Percentiles rank a stretch among this genome's conserved stretches.
Conservation (phyloP, 2,329 filamentous ascomycete species). For the Talaromyces sp. region DNA sequence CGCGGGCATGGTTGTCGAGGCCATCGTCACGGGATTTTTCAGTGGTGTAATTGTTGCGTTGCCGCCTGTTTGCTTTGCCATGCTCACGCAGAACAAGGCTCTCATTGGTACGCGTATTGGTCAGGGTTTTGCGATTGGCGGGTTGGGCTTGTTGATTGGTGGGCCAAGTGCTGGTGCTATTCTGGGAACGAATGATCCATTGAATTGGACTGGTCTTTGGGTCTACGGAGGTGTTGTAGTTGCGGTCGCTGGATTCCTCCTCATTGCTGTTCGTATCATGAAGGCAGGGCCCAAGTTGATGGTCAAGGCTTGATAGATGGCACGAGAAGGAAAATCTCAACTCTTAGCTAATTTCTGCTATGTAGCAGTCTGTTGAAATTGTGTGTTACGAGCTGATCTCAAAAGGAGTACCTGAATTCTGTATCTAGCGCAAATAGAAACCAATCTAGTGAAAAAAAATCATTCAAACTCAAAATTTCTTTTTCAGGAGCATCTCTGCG, state of each 20-base stretch:
- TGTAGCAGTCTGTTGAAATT: too few species aligned
- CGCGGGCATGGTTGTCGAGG: constrained; percentile 22
- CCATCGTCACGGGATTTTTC: constrained; percentile 36
- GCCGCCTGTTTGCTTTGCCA: constrained; percentile 21
- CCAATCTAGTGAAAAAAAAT: too few species aligned
- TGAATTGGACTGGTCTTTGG: constrained; percentile 34
- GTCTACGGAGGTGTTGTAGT: constrained; percentile 19
- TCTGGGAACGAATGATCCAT: constrained; percentile 22
- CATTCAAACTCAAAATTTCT: too few species aligned
- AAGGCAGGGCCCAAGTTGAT: constrained; percentile 1
- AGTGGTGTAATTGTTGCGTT: constrained; percentile 36
- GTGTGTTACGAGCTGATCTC: too few species aligned
- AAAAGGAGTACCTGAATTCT: too few species aligned
- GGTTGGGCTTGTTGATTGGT: constrained; percentile 43
- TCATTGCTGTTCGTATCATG: constrained; percentile 3
- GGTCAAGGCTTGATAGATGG: constrained; percentile 2
- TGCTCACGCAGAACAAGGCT: constrained; percentile 33
- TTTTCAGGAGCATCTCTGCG: too few species aligned
- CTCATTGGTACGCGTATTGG: constrained; percentile 52
- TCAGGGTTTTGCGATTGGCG: constrained; percentile 44
- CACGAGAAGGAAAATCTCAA: background rate
- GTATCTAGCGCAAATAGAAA: too few species aligned
- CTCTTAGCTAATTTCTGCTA: too few species aligned
- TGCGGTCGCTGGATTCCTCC: constrained; percentile 12
- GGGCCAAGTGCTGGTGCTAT: constrained; percentile 47